Percentiles rank a stretch among this genome's conserved stretches.
phyloP scores from a whole-genome alignment of 1,139 yeast genomes.

The Magnusiomyces suaveolens region DNA sequence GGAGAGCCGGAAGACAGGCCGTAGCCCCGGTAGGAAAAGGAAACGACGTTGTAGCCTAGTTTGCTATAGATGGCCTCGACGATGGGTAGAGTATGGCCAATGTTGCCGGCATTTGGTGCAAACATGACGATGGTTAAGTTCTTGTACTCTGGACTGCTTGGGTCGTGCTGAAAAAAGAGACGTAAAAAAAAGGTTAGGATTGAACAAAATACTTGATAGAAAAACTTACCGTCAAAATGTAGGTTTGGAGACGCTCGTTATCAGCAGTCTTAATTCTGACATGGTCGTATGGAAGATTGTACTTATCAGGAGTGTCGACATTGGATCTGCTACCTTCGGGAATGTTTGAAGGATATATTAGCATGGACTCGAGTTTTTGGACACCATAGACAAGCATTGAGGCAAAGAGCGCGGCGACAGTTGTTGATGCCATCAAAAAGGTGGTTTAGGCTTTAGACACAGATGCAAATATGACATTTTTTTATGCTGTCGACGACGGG shows the following conservation, averaged over 20 bases:
- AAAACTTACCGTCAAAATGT: conserved; percentile 28
- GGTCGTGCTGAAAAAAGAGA: conserved; percentile 34
- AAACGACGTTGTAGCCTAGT: conserved; percentile 68
- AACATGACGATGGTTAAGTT: conserved; percentile 67
- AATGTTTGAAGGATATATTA: conserved; percentile 75
- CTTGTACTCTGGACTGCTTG: conserved; percentile 35
- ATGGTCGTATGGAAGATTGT: conserved; percentile 59
- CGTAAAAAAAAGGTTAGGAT: not conserved
- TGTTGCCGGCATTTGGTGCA: conserved; percentile 95
- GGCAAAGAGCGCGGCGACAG: not conserved
- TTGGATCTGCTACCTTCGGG: conserved; percentile 61
- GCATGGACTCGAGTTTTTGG: conserved; percentile 54
- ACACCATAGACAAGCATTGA: conserved; percentile 33
- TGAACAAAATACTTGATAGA: not conserved
- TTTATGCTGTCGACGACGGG: no score
- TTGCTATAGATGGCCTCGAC: conserved; percentile 59
- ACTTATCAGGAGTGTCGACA: conserved; percentile 72
- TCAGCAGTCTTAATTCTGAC: conserved; percentile 58
- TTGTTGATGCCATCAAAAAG: not conserved
- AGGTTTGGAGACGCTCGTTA: conserved; percentile 47
- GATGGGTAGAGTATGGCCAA: conserved; percentile 83
- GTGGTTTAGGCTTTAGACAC: not conserved
- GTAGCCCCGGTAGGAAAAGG: conserved; percentile 86
- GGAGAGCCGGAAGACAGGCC: conserved; percentile 78
- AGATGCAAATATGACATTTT: no score